Base-by-base conservation (phyloP, 1,284 basidiomycete genomes). In the Marasmius sp. region DNA sequence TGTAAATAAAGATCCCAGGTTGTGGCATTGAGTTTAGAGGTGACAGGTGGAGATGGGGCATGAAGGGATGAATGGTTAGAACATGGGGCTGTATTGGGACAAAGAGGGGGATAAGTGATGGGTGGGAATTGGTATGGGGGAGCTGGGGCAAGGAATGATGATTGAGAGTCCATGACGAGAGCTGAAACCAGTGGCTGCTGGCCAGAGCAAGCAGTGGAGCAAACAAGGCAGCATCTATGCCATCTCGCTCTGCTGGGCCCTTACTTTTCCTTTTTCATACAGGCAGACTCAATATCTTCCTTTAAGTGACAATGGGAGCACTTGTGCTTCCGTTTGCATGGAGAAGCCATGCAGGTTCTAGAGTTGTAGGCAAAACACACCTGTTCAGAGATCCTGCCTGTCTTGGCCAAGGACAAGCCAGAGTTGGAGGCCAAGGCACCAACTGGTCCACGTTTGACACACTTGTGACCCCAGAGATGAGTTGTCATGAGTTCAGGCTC, bases 341-440 rank as follows among this genome's bases (percentile, higher is more conserved):
- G 54, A 14, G 34, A 56, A 11, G 6, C 34, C 33, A 43, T 48
- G 45, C 59, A 61, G 9, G 14, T 50, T 7, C 60, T 55, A 12
- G 34, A 18, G 37, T 61, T 61, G 36, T 20, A 61, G 11, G 48
- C 47, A n/a, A 57, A 61, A 47, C 60, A 61, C 4, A 48, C 16
- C 39, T 61, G 33, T 18, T 57, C 60, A 12, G 5, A 51, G 59
- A 60, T 16, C 36, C 38, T 38, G n/a, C 39, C 43, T 11, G 39
- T 11, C 16, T 43, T 33, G 18, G 47, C 7, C 9, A 14, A 33
- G 52, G 33, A 45, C 16, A n/a, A 11, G 55, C n/a, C n/a, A n/a
- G n/a, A n/a, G n/a, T n/a, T n/a, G n/a, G n/a, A n/a, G n/a, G n/a
- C n/a, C n/a, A n/a, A n/a, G n/a, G n/a, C n/a, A n/a, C n/a, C n/a